Evolutionary conservation across 2,329 filamentous ascomycete genomes (phyloP), one percentile per base, ranked within the genome.

Genomic region (Thelonectria blattea): DNA sequence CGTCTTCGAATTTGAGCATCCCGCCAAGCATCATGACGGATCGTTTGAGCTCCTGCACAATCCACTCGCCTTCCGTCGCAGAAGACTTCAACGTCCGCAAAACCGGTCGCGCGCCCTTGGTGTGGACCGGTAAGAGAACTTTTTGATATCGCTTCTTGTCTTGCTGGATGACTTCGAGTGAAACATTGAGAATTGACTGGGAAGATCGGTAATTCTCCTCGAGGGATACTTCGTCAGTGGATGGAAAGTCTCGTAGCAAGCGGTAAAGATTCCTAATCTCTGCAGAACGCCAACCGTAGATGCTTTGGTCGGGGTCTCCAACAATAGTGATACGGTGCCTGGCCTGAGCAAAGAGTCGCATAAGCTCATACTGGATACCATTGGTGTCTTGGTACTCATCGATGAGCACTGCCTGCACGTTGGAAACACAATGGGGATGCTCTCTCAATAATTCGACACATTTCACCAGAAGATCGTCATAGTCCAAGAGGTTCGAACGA

Each of bases 351-450:
- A 99, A 89, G 1, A 97, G 83, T 64, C 86, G 89, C 93, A 97
- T 97, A 43, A 99, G 80, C 68, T 97, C 92, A 71, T 96, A 98
- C 75, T 99, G 94, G 5, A 97, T 89, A 18, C 92, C 86, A 72
- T 98, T 99, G 8, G 94, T 98, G 76, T 99, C 94, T 76, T 99
- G 94, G 65, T 97, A 99, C 73, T 99, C 94, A 73, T 99, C 94
- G 63, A 99, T 96, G 47, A 99, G 82, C 7, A 98, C 93, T 0
- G 92, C 87, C 74, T 97, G 88, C 17, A 99, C 88, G 68, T 97
- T 97, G 14, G 89, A 89, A 3, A 97, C 93, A 70, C 93, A 97
- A 14, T 85, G 81, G 0, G 93, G 92, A 66, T 91, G 85, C 18
- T 82, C 80, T 60, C 83, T 84, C 18, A 99, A 83, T 11, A 99